Percentiles rank a stretch among this genome's conserved stretches.
phyloP scores from a whole-genome alignment of 2,329 filamentous ascomycete species.

The Aspergillus pseudoviridinutans region DNA sequence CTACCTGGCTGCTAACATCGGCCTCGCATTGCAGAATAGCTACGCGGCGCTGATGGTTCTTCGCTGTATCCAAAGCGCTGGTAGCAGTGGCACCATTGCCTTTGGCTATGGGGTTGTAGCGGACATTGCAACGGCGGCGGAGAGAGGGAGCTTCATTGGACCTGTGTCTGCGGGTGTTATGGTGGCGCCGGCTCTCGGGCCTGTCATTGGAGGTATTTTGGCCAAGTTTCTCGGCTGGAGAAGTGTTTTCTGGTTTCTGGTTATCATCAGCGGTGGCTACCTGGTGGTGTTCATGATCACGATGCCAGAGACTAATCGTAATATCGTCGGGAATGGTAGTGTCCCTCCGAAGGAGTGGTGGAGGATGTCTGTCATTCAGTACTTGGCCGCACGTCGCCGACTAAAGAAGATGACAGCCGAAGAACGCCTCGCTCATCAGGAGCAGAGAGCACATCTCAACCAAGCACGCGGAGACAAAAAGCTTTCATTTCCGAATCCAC shows the following conservation, averaged over 20 bases:
- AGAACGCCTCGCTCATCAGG: not conserved
- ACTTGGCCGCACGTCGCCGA: slow-evolving; percentile 2
- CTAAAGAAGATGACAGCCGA: not conserved
- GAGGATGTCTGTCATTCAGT: slow-evolving; percentile 19
- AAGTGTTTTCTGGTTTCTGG: slow-evolving; percentile 44
- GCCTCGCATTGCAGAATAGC: slow-evolving; percentile 35
- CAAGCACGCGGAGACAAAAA: slow-evolving; percentile 23
- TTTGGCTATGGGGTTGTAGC: slow-evolving; percentile 41
- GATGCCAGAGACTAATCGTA: slow-evolving; percentile 38
- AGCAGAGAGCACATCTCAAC: not conserved
- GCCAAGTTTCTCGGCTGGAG: slow-evolving; percentile 38
- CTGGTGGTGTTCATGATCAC: slow-evolving; percentile 28
- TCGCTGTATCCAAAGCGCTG: slow-evolving; percentile 42
- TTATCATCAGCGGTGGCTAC: slow-evolving; percentile 34
- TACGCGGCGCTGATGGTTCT: slow-evolving; percentile 40
- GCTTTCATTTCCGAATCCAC: slow-evolving; percentile 44
- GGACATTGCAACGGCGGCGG: slow-evolving; percentile 40
- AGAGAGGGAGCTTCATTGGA: slow-evolving; percentile 42
- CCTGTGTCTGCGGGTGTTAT: slow-evolving; percentile 37
- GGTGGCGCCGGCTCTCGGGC: slow-evolving; percentile 37
- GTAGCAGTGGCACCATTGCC: slow-evolving; percentile 42
- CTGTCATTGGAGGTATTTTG: slow-evolving; percentile 41
- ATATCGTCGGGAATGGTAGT: slow-evolving; percentile 25
- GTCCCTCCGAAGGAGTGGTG: slow-evolving; percentile 23
- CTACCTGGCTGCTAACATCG: slow-evolving; percentile 39